phyloP scores from a whole-genome alignment of 225 moss, liverwort and hornwort genomes.

The Polytrichum commune region DNA sequence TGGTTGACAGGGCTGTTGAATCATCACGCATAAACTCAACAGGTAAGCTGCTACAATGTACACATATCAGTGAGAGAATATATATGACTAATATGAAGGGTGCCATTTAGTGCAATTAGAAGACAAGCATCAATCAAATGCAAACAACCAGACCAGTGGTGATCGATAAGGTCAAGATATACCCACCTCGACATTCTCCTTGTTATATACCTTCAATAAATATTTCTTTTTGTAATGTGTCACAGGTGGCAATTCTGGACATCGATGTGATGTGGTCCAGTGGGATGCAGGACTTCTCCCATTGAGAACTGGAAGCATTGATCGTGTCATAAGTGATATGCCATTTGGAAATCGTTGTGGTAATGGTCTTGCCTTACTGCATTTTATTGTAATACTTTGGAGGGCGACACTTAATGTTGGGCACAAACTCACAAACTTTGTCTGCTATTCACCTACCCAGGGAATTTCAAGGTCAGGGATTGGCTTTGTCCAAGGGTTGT shows the following conservation, averaged over 20 bases:
- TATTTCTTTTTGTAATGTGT: not conserved
- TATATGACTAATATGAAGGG: too few species aligned
- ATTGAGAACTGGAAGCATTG: constrained; percentile 63
- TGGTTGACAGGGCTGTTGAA: constrained; percentile 57
- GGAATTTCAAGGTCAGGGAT: constrained; percentile 79
- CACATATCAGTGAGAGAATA: too few species aligned
- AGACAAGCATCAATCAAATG: too few species aligned
- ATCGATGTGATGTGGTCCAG: constrained; percentile 59
- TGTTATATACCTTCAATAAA: not conserved
- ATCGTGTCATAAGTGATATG: constrained; percentile 83
- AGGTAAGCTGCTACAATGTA: constrained; percentile 28
- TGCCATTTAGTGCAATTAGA: too few species aligned
- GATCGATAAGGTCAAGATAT: too few species aligned
- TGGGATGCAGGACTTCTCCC: constrained; percentile 85
- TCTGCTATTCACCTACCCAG: constrained; percentile 25
- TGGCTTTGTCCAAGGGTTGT: constrained; percentile 84
- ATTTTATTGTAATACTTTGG: not conserved
- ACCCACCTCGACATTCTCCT: not conserved
- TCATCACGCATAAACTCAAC: constrained; percentile 59
- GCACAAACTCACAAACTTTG: constrained; percentile 8
- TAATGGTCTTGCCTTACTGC: constrained; percentile 17
- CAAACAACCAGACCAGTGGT: too few species aligned
- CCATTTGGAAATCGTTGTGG: constrained; percentile 85
- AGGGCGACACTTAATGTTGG: not conserved
- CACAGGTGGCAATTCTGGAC: constrained; percentile 41